Percentiles rank a stretch among this genome's conserved stretches.
These are phyloP conservation scores for Nitzschia putrida DNA, from an alignment of 108 stramenopile genomes.

Conservation along the genomic window DNA sequence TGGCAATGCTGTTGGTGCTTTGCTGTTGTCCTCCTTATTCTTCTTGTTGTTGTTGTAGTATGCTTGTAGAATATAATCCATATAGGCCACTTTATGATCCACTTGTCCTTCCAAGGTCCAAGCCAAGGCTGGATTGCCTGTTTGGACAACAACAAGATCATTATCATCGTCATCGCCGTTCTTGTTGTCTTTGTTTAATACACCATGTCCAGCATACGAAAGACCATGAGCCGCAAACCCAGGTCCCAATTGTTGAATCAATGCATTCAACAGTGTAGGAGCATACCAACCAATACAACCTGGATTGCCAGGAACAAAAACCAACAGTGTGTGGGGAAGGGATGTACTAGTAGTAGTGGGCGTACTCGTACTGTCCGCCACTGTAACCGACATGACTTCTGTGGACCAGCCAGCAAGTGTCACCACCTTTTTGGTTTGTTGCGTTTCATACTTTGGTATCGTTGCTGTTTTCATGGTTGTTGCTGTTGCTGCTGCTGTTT, in stretches of 20 bases:
- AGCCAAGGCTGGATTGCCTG: too few species aligned
- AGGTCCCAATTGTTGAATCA: slow-evolving; percentile 52
- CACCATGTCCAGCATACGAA: slow-evolving; percentile 73
- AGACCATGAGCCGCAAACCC: slow-evolving; percentile 62
- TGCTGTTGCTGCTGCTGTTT: too few species aligned
- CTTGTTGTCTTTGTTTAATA: slow-evolving; percentile 24
- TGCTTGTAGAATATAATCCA: slow-evolving; percentile 52
- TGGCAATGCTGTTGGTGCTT: slow-evolving; percentile 9
- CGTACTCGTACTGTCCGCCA: background rate
- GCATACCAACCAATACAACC: slow-evolving; percentile 74
- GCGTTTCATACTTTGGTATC: too few species aligned
- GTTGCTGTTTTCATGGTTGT: too few species aligned
- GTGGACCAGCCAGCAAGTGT: slow-evolving; percentile 68
- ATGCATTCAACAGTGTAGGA: slow-evolving; percentile 24
- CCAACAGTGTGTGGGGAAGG: slow-evolving; percentile 56
- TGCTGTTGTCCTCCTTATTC: slow-evolving; percentile 2
- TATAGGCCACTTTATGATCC: slow-evolving; percentile 68
- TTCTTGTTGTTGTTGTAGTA: background rate
- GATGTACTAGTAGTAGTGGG: background rate
- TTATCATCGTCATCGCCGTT: slow-evolving; percentile 1
- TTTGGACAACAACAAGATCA: slow-evolving; percentile 22
- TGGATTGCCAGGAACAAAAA: slow-evolving; percentile 86
- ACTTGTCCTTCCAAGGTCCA: slow-evolving; percentile 84
- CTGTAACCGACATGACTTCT: slow-evolving; percentile 58
- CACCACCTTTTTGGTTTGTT: slow-evolving; percentile 32